These are phyloP conservation scores for Nakazawaea sp. DNA, from an alignment of 805 yeast species.

Conservation along the genomic window DNA sequence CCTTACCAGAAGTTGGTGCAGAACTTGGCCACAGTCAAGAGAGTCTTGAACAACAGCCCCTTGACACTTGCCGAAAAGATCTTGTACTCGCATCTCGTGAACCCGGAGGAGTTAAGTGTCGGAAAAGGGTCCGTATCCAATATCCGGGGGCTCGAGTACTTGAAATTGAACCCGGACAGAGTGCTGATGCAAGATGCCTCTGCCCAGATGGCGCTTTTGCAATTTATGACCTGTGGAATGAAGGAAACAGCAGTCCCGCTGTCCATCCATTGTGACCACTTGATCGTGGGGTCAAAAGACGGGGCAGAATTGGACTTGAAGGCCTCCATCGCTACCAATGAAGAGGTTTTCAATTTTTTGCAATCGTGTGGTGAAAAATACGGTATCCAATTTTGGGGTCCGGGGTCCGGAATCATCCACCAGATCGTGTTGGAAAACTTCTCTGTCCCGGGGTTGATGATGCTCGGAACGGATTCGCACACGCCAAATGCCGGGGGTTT, in stretches of 20 bases:
- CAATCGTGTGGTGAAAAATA: constrained; percentile 88
- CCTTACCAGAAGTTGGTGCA: constrained; percentile 74
- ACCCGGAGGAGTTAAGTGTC: constrained; percentile 83
- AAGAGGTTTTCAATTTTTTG: constrained; percentile 91
- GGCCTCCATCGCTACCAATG: constrained; percentile 82
- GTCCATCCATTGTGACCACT: constrained; percentile 96
- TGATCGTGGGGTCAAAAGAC: constrained; percentile 82
- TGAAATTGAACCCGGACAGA: constrained; percentile 94
- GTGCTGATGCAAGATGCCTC: constrained; percentile 99
- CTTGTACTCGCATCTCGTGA: constrained; percentile 88
- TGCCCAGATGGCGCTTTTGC: constrained; percentile 96
- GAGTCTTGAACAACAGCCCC: constrained; percentile 39
- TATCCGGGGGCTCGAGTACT: constrained; percentile 81
- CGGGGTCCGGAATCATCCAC: constrained; percentile 97
- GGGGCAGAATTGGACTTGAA: constrained; percentile 85
- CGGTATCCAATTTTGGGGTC: constrained; percentile 98
- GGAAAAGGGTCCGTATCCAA: constrained; percentile 25
- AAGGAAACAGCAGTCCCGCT: constrained; percentile 90
- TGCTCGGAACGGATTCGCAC: constrained; percentile 96
- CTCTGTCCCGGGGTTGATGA: constrained; percentile 95
- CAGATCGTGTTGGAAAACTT: constrained; percentile 95
- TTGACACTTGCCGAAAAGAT: constrained; percentile 94
- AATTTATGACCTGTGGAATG: constrained; percentile 94
- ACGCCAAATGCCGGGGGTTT: constrained; percentile 98
- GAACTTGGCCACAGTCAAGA: constrained; percentile 41